Conservation (phyloP, 345 rosid species). For the Populus tremula region DNA sequence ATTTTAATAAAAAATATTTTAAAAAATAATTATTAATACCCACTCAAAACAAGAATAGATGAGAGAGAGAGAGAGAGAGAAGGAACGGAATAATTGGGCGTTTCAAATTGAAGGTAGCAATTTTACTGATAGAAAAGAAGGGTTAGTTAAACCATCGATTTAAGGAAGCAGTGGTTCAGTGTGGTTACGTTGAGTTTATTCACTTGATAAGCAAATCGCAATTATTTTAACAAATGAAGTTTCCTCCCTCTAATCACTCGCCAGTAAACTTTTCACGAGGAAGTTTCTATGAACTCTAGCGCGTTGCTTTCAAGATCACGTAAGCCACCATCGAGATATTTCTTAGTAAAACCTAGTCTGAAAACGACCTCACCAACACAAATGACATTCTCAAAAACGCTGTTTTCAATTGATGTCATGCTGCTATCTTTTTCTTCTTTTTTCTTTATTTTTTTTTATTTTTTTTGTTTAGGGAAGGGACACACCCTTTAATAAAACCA, state of each 20-base stretch:
- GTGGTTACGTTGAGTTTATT: neutral
- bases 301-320: neutral
- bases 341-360: neutral
- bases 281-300: neutral
- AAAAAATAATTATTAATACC: too few relatives aligned
- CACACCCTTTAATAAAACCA: too few relatives aligned
- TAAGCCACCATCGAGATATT: neutral
- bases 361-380: neutral
- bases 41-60: too few relatives aligned
- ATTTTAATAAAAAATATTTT: too few relatives aligned
- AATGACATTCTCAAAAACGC: neutral
- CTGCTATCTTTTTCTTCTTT: neutral
- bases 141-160: too few relatives aligned
- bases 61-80: too few relatives aligned
- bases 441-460: too few relatives aligned
- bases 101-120: neutral
- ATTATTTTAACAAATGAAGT: neutral
- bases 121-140: too few relatives aligned
- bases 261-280: neutral
- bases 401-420: neutral
- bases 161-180: neutral
- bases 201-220: neutral
- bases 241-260: neutral
- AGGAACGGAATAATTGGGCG: neutral
- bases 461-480: too few relatives aligned